Evolutionary conservation across 1,139 yeast genomes (phyloP).

Genomic region (Suhomyces yuchorum): DNA sequence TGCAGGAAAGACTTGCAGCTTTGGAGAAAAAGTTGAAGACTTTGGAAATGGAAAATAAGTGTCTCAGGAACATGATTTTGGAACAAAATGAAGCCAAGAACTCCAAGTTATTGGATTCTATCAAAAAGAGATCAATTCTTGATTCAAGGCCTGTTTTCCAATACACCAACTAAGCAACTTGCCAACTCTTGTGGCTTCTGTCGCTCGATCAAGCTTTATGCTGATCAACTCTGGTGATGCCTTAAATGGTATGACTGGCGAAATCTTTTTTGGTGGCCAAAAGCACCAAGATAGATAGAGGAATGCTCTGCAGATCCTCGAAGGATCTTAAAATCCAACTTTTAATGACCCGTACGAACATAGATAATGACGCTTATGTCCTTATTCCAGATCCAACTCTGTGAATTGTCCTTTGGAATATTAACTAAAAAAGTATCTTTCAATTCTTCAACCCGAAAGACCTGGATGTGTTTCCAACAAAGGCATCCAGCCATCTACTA

Average conservation of each 20-base stretch:
- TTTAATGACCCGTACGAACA: slow-evolving; percentile 33
- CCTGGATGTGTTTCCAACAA: slow-evolving; percentile 21
- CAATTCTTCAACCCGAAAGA: slow-evolving; percentile 24
- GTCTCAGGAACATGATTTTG: slow-evolving; percentile 54
- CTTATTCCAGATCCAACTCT: slow-evolving; percentile 40
- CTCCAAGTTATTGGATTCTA: slow-evolving; percentile 41
- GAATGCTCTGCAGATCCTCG: neutral
- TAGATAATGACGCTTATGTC: slow-evolving; percentile 21
- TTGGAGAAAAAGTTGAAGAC: slow-evolving; percentile 50
- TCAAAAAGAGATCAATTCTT: slow-evolving; percentile 43
- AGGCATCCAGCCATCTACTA: slow-evolving; percentile 10
- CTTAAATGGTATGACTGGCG: slow-evolving; percentile 1
- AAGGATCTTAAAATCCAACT: slow-evolving; percentile 40
- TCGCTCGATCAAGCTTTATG: slow-evolving; percentile 1
- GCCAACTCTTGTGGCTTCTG: neutral
- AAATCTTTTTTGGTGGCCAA: slow-evolving; percentile 1
- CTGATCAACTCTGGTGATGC: slow-evolving; percentile 3
- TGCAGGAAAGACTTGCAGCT: slow-evolving; percentile 40
- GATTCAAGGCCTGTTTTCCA: slow-evolving; percentile 36
- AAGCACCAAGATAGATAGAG: neutral
- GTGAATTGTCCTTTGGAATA: slow-evolving; percentile 13
- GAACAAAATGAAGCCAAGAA: slow-evolving; percentile 50
- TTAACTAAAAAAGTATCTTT: slow-evolving; percentile 16
- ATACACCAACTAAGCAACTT: slow-evolving; percentile 26
- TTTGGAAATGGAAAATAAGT: slow-evolving; percentile 78